Conservation (phyloP, 2,329 filamentous ascomycete species). For the Colletotrichum cereale region DNA sequence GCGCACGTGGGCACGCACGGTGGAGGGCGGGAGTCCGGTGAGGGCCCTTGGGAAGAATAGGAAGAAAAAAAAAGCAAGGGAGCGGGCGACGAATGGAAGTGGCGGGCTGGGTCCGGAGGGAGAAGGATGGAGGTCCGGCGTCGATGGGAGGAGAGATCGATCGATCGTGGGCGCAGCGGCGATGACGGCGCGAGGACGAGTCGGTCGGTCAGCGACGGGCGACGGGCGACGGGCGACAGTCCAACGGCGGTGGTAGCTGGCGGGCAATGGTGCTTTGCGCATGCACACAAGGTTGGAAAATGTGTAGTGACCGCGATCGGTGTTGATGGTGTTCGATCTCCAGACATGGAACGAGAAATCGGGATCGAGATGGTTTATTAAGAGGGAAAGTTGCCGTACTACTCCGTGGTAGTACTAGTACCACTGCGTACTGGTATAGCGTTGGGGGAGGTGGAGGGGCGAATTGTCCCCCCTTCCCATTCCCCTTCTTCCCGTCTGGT, state of each 20-base stretch:
- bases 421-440: too few relatives aligned
- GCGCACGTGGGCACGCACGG: constrained; percentile 24
- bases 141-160: neutral
- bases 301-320: constrained; percentile 6
- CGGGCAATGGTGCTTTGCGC: neutral
- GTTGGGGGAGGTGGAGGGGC: neutral
- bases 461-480: neutral
- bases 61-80: too few relatives aligned
- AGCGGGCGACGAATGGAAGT: neutral
- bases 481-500: neutral
- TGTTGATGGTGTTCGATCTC: constrained; percentile 22
- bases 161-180: neutral
- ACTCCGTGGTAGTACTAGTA: too few relatives aligned
- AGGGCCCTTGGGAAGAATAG: neutral
- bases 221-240: neutral
- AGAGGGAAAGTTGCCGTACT: constrained; percentile 11
- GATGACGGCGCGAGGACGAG: neutral
- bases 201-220: neutral
- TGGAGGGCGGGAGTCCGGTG: neutral
- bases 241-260: neutral
- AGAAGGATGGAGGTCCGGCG: neutral
- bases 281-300: neutral
- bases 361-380: constrained; percentile 27
- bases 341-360: constrained; percentile 22
- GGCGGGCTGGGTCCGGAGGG: neutral